Evolutionary conservation across 2,329 filamentous ascomycete genomes (phyloP), one percentile per base, ranked within the genome.

Genomic region (Stagonosporopsis cucurbitacearum): DNA sequence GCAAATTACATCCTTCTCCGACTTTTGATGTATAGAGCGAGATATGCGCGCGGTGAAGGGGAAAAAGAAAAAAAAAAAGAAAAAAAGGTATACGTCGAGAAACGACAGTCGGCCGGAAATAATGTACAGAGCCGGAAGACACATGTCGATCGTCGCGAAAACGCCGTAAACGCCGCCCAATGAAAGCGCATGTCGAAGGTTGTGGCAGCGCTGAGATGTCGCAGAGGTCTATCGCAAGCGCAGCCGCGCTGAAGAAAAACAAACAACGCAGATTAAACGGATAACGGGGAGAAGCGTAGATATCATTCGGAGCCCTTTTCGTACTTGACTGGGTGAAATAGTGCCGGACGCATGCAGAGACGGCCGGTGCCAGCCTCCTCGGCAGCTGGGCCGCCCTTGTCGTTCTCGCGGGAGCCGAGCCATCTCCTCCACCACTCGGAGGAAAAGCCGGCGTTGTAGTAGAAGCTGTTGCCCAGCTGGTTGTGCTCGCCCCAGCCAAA

Each of bases 401-500:
- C 78, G 32, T 81, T 79, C 62, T 82, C 80, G 43, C 68, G 64
- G 23, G 79, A 77, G 50, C 80, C 80, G 13, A 82, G 73, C 80
- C 80, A 82, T 59, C 80, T 65, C 58, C 80, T 69, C 80, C 80
- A 82, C 45, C 81, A 73, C 45, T 78, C 76, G 11, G 78, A 78
- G 3, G 74, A 75, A 59, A 82, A 82, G 19, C 73, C 78, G 15
- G 76, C 75, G 60, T 82, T 81, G 71, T 81, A 82, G 73, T 82
- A 82, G 64, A 81, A 82, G 60, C 73, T 78, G 67, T 76, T 79
- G 51, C 79, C 80, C 6, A 81, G 74, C 64, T 81, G 74, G 61
- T 82, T 82, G 69, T 82, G 79, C 65, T 82, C 80, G 23, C 79
- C 79, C 79, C 79, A 81, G 36, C 80, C 80, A 53, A 82, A 82